Evolutionary conservation across 805 yeast species (phyloP).

Genomic region (Saccharomyces eubayanus): DNA sequence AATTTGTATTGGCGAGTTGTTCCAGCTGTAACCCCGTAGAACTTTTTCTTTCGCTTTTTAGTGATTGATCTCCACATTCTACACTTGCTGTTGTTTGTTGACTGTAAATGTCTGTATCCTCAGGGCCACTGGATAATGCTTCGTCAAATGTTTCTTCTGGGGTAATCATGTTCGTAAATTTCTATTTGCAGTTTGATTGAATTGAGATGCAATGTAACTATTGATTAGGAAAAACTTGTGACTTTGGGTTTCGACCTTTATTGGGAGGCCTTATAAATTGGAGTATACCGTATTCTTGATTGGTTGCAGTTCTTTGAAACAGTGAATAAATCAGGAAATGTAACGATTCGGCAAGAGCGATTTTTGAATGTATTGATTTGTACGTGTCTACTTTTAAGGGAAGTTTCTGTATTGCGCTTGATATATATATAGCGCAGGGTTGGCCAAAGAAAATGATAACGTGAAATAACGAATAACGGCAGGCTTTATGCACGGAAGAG

Average conservation of each 20-base stretch:
- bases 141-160: neutral
- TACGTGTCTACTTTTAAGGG: neutral
- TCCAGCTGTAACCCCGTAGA: slow-evolving; percentile 12
- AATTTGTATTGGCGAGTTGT: slow-evolving; percentile 25
- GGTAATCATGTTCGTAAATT: neutral
- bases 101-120: neutral
- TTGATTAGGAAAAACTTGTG: neutral
- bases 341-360: neutral
- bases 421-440: neutral
- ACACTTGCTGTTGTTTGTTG: neutral
- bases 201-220: neutral
- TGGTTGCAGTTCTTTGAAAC: neutral
- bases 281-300: neutral
- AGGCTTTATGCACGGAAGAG: neutral
- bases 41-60: neutral
- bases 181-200: neutral
- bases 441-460: neutral
- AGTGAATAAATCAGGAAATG: neutral
- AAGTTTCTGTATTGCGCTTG: neutral
- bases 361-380: neutral
- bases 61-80: slow-evolving; percentile 2
- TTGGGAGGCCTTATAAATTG: neutral
- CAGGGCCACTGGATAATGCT: neutral
- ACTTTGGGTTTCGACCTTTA: neutral
- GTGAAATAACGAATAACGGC: neutral